A percentile compares a stretch with the other conserved stretches of the same genome.
phyloP scores from a whole-genome alignment of 495 filamentous ascomycete species.

The Chaetomium fimeti region DNA sequence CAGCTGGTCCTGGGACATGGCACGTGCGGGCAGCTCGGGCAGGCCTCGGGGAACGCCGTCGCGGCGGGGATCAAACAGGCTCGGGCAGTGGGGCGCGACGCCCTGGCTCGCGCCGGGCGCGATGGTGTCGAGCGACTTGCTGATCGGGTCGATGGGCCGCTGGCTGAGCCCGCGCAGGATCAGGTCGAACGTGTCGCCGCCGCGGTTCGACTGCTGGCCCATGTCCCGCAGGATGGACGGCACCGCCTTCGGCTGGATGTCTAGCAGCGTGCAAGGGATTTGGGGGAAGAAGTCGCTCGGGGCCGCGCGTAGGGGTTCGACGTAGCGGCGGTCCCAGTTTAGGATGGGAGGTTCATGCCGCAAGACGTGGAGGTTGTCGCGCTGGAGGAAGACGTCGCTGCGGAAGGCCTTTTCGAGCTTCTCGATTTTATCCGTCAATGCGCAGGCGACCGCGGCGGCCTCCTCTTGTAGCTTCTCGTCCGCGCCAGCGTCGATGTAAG shows the following conservation, averaged over 20 bases:
- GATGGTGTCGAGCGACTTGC: conserved; percentile 31
- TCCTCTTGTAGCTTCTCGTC: neutral
- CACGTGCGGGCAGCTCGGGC: conserved; percentile 40
- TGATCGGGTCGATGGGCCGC: conserved; percentile 25
- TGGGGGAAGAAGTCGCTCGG: conserved; percentile 59
- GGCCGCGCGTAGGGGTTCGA: conserved; percentile 50
- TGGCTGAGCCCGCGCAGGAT: conserved; percentile 32
- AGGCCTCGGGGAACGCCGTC: conserved; percentile 41
- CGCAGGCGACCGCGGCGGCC: neutral
- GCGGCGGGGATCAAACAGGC: conserved; percentile 38
- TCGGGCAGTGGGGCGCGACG: conserved; percentile 42
- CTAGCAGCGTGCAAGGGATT: conserved; percentile 39
- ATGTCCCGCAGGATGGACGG: conserved; percentile 40
- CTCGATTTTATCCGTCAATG: conserved; percentile 16
- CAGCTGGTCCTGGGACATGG: conserved; percentile 46
- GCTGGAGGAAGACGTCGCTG: conserved; percentile 34
- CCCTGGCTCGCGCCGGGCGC: conserved; percentile 45
- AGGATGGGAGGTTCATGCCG: conserved; percentile 49
- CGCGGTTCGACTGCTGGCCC: conserved; percentile 35
- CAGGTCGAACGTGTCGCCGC: conserved; percentile 42
- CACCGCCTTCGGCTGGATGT: conserved; percentile 46
- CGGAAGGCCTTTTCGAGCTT: conserved; percentile 17
- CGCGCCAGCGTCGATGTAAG: neutral
- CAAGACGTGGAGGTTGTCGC: conserved; percentile 50
- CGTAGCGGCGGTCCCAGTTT: conserved; percentile 60